Percentiles rank a stretch among this genome's conserved stretches.
These are phyloP conservation scores for Eucalyptus pauciflora DNA, from an alignment of 345 rosid genomes.

Conservation along the genomic window DNA sequence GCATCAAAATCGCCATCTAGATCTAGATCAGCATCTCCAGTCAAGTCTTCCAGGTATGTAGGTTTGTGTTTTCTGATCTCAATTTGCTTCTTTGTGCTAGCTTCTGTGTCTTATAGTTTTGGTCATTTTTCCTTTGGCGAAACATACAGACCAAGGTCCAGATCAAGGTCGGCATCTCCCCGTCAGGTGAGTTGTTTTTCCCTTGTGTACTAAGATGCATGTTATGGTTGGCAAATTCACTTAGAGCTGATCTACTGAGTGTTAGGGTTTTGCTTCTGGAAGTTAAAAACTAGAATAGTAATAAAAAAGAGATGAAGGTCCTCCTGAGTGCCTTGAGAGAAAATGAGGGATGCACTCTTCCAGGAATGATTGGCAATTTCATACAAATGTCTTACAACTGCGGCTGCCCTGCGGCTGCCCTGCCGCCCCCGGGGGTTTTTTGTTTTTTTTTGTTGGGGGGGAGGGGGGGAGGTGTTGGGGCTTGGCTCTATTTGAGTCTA, in stretches of 20 bases:
- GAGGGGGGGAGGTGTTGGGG: no score
- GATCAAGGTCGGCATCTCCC: constrained; percentile 50
- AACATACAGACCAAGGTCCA: constrained; percentile 17
- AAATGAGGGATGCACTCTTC: neutral
- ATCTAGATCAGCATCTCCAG: constrained; percentile 69
- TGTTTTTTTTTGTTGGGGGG: no score
- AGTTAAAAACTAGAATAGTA: neutral
- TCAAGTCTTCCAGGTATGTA: constrained; percentile 40
- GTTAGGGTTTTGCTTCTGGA: neutral
- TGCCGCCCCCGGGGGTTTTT: no score
- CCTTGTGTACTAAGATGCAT: neutral
- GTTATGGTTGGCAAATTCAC: neutral
- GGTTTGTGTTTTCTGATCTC: neutral
- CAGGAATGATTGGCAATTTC: neutral
- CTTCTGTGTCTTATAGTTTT: neutral
- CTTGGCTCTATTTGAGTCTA: neutral
- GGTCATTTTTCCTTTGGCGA: neutral
- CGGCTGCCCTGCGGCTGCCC: neutral
- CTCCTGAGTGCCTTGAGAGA: neutral
- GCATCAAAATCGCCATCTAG: constrained; percentile 36
- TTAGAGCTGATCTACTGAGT: neutral
- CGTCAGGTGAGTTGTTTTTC: constrained; percentile 19
- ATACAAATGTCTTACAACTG: neutral
- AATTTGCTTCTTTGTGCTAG: neutral
- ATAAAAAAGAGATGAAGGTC: neutral